Evolutionary conservation across 2,329 filamentous ascomycete species (phyloP), one percentile per base, ranked within the genome.

Genomic region (Sarocladium oryzae): DNA sequence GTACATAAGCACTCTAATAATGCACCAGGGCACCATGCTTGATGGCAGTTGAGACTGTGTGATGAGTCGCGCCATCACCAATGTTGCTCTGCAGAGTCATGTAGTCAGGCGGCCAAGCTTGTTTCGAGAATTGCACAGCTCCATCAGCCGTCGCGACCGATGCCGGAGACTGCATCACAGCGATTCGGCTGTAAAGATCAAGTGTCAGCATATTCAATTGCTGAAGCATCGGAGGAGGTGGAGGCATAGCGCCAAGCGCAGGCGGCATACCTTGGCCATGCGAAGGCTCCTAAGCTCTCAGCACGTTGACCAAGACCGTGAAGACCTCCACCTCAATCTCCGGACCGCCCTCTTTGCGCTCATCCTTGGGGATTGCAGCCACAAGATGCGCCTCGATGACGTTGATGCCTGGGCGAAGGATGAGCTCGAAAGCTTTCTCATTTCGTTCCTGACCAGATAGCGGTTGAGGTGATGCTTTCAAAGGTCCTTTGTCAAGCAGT

Each of bases 261-360:
- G 4, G 18, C 24, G 43, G 43, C 43, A 33, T 48, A 48, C 35
- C 24, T 28, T 30, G 24, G 24, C 24, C 49, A 41, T 40, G 35
- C 48, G 38, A 52, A 46, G 41, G 8, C 24, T 41, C 40, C 59
- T 64, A 76, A 49, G 63, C 64, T 67, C 70, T 78, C 65, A 82
- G 67, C 58, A 95, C 68, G 66, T 93, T 86, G 54, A 86, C 78
- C 67, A 87, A 87, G 24, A 93, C 74, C 1, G 82, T 89, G 52
- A 90, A 77, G 59, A 85, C 86, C 70, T 96, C 90, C 55, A 91
- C 72, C 63, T 93, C 89, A 32, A 85, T 78, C 55, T 84, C 80
- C 9, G 82, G 73, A 0, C 79, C 83, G 23, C 76, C 76, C 0
- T 75, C 70, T 33, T 76, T 69, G 54, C 76, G 81, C 61, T 81